A percentile compares a stretch with the other conserved stretches of the same genome.
These are phyloP conservation scores for Sodiomyces alkalinus DNA, from an alignment of 2,329 filamentous ascomycete genomes.

Conservation along the genomic window DNA sequence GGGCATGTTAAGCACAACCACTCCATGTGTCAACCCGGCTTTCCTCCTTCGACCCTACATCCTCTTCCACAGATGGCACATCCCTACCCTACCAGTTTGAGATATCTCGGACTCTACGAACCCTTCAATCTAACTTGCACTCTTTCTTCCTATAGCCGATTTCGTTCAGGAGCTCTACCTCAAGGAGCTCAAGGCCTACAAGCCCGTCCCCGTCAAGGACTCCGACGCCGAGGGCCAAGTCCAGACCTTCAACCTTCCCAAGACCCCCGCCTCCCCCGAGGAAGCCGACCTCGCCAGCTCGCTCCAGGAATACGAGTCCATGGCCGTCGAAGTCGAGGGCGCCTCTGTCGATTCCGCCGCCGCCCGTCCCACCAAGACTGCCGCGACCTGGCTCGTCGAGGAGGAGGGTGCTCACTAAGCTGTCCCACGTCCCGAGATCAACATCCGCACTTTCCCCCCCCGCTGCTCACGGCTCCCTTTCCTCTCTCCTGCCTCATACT, in stretches of 20 bases:
- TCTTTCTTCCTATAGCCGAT: constrained; percentile 52
- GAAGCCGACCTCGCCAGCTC: constrained; percentile 85
- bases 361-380: constrained; percentile 24
- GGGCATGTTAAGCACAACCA: too few relatives aligned
- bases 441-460: too few relatives aligned
- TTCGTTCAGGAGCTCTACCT: constrained; percentile 97
- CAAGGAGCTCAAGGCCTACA: constrained; percentile 90
- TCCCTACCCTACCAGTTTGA: too few relatives aligned
- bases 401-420: constrained; percentile 40
- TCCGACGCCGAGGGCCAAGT: constrained; percentile 82
- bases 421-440: too few relatives aligned
- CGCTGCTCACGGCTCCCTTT: too few relatives aligned
- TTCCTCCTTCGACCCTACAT: too few relatives aligned
- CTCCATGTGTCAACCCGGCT: too few relatives aligned
- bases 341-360: constrained; percentile 49
- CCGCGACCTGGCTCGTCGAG: constrained; percentile 61
- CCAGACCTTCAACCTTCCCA: constrained; percentile 69
- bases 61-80: too few relatives aligned
- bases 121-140: background rate
- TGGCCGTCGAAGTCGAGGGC: constrained; percentile 90
- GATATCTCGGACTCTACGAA: too few relatives aligned
- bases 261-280: constrained; percentile 76
- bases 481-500: too few relatives aligned
- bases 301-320: constrained; percentile 86
- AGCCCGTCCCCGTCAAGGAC: constrained; percentile 68